Percentiles rank a stretch among this genome's conserved stretches.
phyloP scores from a whole-genome alignment of 2,329 filamentous ascomycete genomes.

The Emericellopsis atlantica region DNA sequence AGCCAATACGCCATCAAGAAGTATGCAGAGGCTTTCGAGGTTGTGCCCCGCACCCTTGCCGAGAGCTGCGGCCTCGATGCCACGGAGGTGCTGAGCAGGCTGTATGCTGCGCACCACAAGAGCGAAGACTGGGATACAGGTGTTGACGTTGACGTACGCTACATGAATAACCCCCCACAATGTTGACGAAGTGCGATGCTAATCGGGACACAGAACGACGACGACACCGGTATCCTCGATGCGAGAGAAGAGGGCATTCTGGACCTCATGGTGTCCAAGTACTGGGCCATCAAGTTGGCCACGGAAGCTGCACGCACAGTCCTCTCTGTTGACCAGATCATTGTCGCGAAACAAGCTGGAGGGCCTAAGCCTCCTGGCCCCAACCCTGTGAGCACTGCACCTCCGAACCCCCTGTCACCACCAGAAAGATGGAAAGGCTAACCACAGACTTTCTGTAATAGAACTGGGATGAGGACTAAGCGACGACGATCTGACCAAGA shows the following conservation, averaged over 20 bases:
- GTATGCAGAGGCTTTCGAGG: slow-evolving; percentile 94
- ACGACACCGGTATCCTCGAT: slow-evolving; percentile 71
- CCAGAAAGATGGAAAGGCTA: slow-evolving; percentile 9
- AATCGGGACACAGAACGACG: slow-evolving; percentile 45
- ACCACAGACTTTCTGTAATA: slow-evolving; percentile 12
- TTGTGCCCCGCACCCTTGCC: slow-evolving; percentile 84
- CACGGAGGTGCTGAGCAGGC: slow-evolving; percentile 83
- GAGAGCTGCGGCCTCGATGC: slow-evolving; percentile 93
- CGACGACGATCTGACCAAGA: not conserved
- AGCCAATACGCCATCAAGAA: slow-evolving; percentile 96
- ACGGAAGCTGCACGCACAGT: slow-evolving; percentile 91
- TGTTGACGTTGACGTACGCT: slow-evolving; percentile 71
- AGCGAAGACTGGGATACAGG: slow-evolving; percentile 82
- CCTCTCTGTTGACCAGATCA: slow-evolving; percentile 95
- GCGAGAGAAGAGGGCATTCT: slow-evolving; percentile 81
- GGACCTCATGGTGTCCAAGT: slow-evolving; percentile 83
- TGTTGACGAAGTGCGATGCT: slow-evolving; percentile 5
- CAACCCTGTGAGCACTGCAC: slow-evolving; percentile 50
- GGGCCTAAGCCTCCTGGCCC: slow-evolving; percentile 93
- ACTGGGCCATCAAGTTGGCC: slow-evolving; percentile 93
- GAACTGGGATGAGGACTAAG: slow-evolving; percentile 54
- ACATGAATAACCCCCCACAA: not conserved
- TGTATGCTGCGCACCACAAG: slow-evolving; percentile 90
- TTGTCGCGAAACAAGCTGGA: slow-evolving; percentile 92
- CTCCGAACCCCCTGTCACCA: not conserved